Base-by-base conservation (phyloP, 2,329 filamentous ascomycete species). In the Aspergillus brasiliensis region DNA sequence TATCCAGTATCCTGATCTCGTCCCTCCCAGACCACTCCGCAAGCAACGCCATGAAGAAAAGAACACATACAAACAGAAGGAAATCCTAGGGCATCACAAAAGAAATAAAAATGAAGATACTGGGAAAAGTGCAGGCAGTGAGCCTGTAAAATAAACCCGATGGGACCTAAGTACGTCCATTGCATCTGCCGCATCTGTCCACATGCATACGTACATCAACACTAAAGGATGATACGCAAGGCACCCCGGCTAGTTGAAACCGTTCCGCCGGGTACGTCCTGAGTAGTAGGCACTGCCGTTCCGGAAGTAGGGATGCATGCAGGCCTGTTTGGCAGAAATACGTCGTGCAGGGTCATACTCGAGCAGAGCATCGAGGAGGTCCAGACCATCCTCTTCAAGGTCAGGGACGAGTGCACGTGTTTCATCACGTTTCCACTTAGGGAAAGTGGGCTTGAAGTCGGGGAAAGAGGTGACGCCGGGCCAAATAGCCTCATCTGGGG, bases 381-480 rank as follows among this genome's bases (percentile, higher is more conserved):
- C 76, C 49, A 78, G 70, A 23, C 78, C 80, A 48, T 78, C 76
- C 1, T 90, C 86, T 66, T 96, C 91, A 49, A 97, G 84, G 56
- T 84, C 88, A 46, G 86, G 84, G 70, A 92, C 91, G 37, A 95
- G 82, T 27, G 85, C 80, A 51, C 82, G 81, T 23, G 84, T 82
- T 60, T 85, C 82, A 71, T 92, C 89, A 59, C 91, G 87, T 69
- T 84, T 83, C 92, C 92, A 97, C 79, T 96, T 96, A 65, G 92
- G 92, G 79, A 97, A 97, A 3, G 91, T 93, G 27, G 90, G 77
- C 78, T 97, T 97, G 84, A 92, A 97, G 77, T 97, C 93, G 44
- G 92, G 92, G 80, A 96, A 96, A 7, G 91, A 92, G n/a, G 91
- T 95, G 60, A 97, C 92, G 62, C 92, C 92, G 31, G 92, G 92